Evolutionary conservation across 2,329 filamentous ascomycete genomes (phyloP), one percentile per base, ranked within the genome.

Genomic region (Helotiales sp.): DNA sequence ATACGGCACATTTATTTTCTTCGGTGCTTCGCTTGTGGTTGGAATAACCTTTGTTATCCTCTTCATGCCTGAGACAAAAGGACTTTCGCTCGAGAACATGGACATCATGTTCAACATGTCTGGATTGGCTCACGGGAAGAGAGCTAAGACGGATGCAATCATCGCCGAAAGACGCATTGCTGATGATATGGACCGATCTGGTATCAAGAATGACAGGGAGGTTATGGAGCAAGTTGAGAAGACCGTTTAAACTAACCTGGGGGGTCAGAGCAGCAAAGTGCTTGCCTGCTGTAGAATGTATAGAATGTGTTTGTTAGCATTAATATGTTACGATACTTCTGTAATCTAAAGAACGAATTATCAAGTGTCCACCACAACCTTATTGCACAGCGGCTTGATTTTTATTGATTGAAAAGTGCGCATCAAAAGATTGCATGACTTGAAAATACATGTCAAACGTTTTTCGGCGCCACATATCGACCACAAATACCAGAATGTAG

Each of bases 1-100:
- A 81, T 79, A 43, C 78, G 80, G n/a, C 80, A 82, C 73, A 79
- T 83, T 73, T 80, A 83, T 75, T 82, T 83, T 72, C 80, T 79
- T 24, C 74, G 77, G 1, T 71, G 80, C 43, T 78, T 80, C 72
- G 71, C 82, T 61, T 65, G 75, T 50, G 74, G 78, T 69, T 0
- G 70, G 67, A 7, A 74, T 79, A 34, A 72, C 79, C 61, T 83
- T 79, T 64, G 78, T 80, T 8, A 82, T 77, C 68, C 81, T 82
- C 73, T 78, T 82, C 59, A 71, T 83, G 11, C 82, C 81, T 6
- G 81, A 83, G 70, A 83, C 82, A 1, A 82, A 81, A 63, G 81
- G 81, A 65, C 75, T 82, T 58, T 63, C 61, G 24, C 43, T 71
- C 7, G 70, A 71, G 62, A 68, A 65, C 17, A 71, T 71, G 70